Evolutionary conservation across 1,139 yeast genomes (phyloP).

Genomic region (Tardiomyces depauwii): DNA sequence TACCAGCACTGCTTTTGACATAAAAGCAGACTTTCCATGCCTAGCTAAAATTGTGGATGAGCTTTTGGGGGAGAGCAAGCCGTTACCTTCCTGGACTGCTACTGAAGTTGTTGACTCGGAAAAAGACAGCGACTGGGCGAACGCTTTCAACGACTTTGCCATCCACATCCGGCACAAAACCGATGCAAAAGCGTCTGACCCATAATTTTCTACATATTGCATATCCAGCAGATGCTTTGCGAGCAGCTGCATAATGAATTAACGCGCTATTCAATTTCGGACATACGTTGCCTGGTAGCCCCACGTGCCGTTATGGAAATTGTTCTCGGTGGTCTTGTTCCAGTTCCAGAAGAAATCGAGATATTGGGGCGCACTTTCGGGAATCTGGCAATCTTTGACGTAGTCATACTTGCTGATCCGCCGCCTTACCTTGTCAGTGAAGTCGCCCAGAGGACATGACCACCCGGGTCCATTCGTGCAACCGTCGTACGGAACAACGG

Average conservation of each 20-base stretch:
- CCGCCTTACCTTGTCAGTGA: slow-evolving; percentile 9
- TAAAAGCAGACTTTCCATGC: not conserved
- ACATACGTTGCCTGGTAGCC: not conserved
- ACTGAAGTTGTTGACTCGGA: not conserved
- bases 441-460: slow-evolving; percentile 37
- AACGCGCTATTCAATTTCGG: not conserved
- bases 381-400: slow-evolving; percentile 14
- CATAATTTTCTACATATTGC: no score
- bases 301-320: not conserved
- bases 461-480: slow-evolving; percentile 50
- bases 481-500: slow-evolving; percentile 41
- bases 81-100: not conserved
- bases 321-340: slow-evolving; percentile 6
- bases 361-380: slow-evolving; percentile 6
- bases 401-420: slow-evolving; percentile 8
- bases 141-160: slow-evolving; percentile 17
- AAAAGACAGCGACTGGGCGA: not conserved
- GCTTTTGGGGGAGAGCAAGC: not conserved
- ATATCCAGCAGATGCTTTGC: no score
- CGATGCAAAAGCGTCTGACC: no score
- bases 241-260: no score
- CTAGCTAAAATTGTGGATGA: not conserved
- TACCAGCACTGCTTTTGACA: not conserved
- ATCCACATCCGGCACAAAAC: slow-evolving; percentile 8
- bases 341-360: slow-evolving; percentile 10